These are phyloP conservation scores for Mycena rebaudengoi DNA, from an alignment of 768 basidiomycete genomes.

Conservation along the genomic window DNA sequence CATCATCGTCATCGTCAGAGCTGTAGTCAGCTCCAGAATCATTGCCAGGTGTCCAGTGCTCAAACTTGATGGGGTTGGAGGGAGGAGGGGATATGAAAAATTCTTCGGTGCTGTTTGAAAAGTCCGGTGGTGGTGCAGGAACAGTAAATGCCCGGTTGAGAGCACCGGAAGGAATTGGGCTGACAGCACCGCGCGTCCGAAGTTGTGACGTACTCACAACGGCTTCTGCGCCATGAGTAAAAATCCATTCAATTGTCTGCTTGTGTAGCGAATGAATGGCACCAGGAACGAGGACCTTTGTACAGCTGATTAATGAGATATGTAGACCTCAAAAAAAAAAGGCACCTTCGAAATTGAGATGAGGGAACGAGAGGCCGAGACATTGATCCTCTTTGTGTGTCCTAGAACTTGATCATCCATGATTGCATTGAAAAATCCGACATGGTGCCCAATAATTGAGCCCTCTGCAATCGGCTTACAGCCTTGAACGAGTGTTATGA, in stretches of 20 bases:
- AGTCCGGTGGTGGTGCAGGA: background rate
- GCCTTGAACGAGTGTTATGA: background rate
- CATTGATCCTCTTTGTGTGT: background rate
- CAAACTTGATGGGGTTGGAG: too few species aligned
- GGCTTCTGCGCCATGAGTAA: background rate
- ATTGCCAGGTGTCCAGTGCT: too few species aligned
- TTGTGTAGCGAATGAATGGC: background rate
- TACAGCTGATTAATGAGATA: background rate
- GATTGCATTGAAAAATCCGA: background rate
- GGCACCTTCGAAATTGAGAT: background rate
- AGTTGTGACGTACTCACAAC: background rate
- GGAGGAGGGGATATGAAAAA: background rate
- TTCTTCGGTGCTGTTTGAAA: background rate
- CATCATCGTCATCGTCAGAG: too few species aligned
- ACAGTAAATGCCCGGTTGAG: background rate
- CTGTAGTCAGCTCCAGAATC: too few species aligned
- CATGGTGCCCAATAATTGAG: background rate
- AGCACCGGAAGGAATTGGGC: background rate
- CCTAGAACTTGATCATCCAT: background rate
- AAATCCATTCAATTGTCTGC: background rate
- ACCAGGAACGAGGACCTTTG: background rate
- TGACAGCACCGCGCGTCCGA: background rate
- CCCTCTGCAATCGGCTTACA: slow-evolving; percentile 6
- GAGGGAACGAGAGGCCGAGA: background rate
- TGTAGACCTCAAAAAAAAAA: background rate